phyloP scores from a whole-genome alignment of 1,284 basidiomycete genomes.

The Chondrostereum purpureum region DNA sequence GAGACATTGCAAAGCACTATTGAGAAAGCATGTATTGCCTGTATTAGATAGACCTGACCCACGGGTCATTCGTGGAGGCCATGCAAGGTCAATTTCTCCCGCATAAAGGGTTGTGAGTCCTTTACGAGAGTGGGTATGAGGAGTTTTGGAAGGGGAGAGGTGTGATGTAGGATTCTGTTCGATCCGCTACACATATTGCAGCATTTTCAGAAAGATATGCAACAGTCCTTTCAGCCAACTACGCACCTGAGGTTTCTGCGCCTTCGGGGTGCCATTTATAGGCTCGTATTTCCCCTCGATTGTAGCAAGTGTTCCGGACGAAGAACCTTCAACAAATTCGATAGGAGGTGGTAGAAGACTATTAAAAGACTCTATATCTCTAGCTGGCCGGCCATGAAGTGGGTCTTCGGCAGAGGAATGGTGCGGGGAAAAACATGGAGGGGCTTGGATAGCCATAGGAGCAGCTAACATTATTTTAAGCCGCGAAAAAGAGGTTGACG shows the following conservation, averaged over 20 bases:
- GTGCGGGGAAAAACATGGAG: constrained; percentile 42
- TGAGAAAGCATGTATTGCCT: constrained; percentile 98
- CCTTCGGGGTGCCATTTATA: constrained; percentile 56
- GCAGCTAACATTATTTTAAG: constrained; percentile 51
- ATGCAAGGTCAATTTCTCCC: constrained; percentile 49
- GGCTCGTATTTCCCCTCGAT: constrained; percentile 71
- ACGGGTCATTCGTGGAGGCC: constrained; percentile 40
- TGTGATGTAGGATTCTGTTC: constrained; percentile 15
- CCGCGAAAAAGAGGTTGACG: background rate
- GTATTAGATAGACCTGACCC: constrained; percentile 78
- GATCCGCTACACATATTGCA: constrained; percentile 12
- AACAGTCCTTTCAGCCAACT: background rate
- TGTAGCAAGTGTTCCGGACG: constrained; percentile 60
- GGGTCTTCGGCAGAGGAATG: constrained; percentile 38
- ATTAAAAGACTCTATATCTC: constrained; percentile 68
- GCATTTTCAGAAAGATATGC: background rate
- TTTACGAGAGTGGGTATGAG: constrained; percentile 8
- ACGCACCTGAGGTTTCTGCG: constrained; percentile 35
- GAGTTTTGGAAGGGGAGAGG: constrained; percentile 14
- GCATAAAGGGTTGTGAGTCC: constrained; percentile 34
- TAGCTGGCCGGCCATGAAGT: constrained; percentile 53
- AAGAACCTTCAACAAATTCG: constrained; percentile 77
- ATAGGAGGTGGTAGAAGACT: constrained; percentile 66
- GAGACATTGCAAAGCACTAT: constrained; percentile 91
- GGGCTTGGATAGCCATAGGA: constrained; percentile 41